Conservation (phyloP, 2,329 filamentous ascomycete genomes). For the Harringtonia aguacate region DNA sequence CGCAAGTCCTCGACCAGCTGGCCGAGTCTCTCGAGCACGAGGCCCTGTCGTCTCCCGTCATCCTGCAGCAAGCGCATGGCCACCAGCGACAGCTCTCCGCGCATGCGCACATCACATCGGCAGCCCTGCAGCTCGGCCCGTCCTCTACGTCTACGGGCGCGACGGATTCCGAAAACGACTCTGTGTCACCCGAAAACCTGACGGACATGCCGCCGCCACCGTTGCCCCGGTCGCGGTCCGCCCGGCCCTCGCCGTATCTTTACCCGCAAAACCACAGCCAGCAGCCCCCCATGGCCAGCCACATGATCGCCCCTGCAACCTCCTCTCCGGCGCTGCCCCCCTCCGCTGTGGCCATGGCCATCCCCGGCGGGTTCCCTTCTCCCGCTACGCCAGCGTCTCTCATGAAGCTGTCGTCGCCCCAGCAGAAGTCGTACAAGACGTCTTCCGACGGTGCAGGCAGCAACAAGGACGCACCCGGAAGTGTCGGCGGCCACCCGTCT, state of each 20-base stretch:
- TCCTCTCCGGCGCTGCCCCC: neutral
- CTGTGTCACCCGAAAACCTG: conserved; percentile 52
- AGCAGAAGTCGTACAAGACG: conserved; percentile 16
- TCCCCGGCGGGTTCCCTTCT: conserved; percentile 31
- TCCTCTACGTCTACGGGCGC: conserved; percentile 28
- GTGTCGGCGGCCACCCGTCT: neutral
- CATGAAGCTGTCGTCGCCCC: conserved; percentile 60
- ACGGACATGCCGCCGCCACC: conserved; percentile 59
- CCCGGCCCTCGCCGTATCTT: conserved; percentile 58
- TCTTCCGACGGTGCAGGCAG: conserved; percentile 10
- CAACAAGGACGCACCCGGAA: conserved; percentile 23
- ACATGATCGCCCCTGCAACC: conserved; percentile 2
- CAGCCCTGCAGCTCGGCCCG: conserved; percentile 15
- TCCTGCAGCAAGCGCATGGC: conserved; percentile 21
- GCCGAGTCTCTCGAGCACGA: conserved; percentile 29
- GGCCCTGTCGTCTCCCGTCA: conserved; percentile 11
- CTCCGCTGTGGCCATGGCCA: conserved; percentile 2
- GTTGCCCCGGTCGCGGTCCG: conserved; percentile 53
- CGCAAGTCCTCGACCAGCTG: conserved; percentile 44
- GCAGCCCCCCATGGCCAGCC: neutral
- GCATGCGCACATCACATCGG: conserved; percentile 13
- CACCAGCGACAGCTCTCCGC: conserved; percentile 24
- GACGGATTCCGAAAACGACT: conserved; percentile 52
- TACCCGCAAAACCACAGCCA: conserved; percentile 34
- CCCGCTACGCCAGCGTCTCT: conserved; percentile 81